These are phyloP conservation scores for Senecio squalidus DNA, from an alignment of 140 eudicot species.

Conservation along the genomic window DNA sequence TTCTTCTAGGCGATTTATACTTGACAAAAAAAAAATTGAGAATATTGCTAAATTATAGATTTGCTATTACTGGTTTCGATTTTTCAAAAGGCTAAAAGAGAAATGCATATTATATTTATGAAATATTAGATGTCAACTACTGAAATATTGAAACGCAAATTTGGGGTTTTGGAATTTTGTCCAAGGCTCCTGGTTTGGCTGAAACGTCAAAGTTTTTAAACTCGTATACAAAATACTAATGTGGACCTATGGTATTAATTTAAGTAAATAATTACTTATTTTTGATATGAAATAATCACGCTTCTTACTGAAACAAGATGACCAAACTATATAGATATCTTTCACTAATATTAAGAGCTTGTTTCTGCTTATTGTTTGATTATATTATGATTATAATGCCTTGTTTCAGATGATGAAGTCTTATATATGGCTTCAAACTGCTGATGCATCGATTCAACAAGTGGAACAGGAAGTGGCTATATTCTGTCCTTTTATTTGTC, in stretches of 20 bases:
- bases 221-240: neutral
- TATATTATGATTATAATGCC: neutral
- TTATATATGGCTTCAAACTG: constrained; percentile 84
- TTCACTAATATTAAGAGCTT: neutral
- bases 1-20: neutral
- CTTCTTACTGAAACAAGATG: neutral
- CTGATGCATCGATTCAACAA: constrained; percentile 78
- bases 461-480: constrained; percentile 89
- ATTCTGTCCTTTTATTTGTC: constrained; percentile 80
- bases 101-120: neutral
- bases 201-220: constrained; percentile 5
- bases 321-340: neutral
- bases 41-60: neutral
- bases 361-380: neutral
- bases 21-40: neutral
- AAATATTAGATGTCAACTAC: neutral
- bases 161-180: neutral
- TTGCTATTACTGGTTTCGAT: constrained; percentile 1
- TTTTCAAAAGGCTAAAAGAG: constrained; percentile 1
- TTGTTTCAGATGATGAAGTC: constrained; percentile 73
- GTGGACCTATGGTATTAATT: too few species aligned
- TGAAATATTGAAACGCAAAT: neutral
- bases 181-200: neutral
- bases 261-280: neutral
- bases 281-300: neutral